Evolutionary conservation across 2,329 filamentous ascomycete genomes (phyloP), one percentile per base, ranked within the genome.

Genomic region (Cladosporium austrohemisphaericum): DNA sequence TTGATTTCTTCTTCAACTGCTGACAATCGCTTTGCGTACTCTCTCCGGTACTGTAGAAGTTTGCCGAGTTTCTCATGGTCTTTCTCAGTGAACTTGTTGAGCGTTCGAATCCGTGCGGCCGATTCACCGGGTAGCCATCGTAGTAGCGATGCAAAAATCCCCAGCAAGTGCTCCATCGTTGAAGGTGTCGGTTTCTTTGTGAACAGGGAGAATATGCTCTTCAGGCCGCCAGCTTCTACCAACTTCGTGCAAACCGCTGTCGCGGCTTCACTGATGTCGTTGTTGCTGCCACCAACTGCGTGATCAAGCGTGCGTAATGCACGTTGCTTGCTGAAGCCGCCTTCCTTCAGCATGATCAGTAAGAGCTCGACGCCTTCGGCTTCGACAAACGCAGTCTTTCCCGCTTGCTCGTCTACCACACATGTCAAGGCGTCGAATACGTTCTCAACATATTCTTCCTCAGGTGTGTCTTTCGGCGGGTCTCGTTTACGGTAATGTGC

Each of bases 1-100:
- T 72, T 73, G 49, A 91, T 84, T 43, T 77, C 72, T 44, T 76
- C 69, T 44, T 91, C 85, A 1, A 88, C 82, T 0, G 76, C 71
- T 0, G 70, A 72, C 1, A 94, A 69, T 13, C 80, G 77, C 0
- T 76, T 72, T 0, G 79, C 78, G 64, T 90, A 95, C 10, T 87
- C 85, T 40, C 80, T 72, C 32, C 91, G 80, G 40, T 96, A 68
- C 52, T 78, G 75, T 28, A 95, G 67, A 4, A 97, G 74, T 63
- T 84, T 88, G 5, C 65, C 71, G 29, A 89, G 81, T 74, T 97
- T 97, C 57, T 85, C 88, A 65, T 94, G 95, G 56, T 95, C 84
- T 64, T 89, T 95, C 67, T 98, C 93, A 14, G 95, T 86, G 61
- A 97, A 97, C 64, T 98, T 98, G 40, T 91, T 92, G 3, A 97